A percentile compares a stretch with the other conserved stretches of the same genome.
phyloP scores from a whole-genome alignment of 2,329 filamentous ascomycete genomes.

The Bisporella sp. region DNA sequence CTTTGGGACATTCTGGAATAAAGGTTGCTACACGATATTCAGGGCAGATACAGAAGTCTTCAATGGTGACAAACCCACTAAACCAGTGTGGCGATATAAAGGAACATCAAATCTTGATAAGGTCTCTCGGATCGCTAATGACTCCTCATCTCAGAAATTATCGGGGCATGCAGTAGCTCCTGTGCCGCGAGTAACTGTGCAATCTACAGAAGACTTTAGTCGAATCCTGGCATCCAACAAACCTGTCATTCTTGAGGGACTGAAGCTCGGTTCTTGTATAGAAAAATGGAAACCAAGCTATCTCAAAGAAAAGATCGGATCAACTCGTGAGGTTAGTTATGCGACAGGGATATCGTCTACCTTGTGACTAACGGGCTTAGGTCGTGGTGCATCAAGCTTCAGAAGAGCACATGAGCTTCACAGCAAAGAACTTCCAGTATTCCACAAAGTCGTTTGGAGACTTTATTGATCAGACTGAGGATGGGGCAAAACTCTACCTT shows the following conservation, averaged over 20 bases:
- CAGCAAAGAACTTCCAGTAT: conserved; percentile 76
- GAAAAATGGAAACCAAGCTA: conserved; percentile 62
- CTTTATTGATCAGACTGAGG: conserved; percentile 55
- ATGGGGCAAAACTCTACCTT: conserved; percentile 65
- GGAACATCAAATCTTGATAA: no score
- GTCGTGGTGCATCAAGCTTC: conserved; percentile 68
- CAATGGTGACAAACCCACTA: no score
- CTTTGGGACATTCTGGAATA: conserved; percentile 82
- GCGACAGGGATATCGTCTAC: background rate
- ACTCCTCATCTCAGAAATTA: background rate
- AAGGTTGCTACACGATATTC: conserved; percentile 32
- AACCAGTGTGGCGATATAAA: no score
- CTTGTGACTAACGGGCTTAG: conserved; percentile 30
- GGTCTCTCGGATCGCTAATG: no score
- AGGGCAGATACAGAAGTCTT: no score
- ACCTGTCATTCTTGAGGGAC: conserved; percentile 58
- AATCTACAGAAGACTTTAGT: conserved; percentile 50
- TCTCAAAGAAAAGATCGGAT: conserved; percentile 54
- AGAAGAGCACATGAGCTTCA: conserved; percentile 68
- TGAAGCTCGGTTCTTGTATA: conserved; percentile 62
- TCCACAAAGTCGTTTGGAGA: conserved; percentile 57
- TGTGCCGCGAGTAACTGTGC: conserved; percentile 47
- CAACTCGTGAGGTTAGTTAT: conserved; percentile 47
- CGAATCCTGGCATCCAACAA: conserved; percentile 48
- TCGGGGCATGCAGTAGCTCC: conserved; percentile 3